Evolutionary conservation across 176 grass and related monocot genomes (phyloP), one percentile per base, ranked within the genome.

Genomic region (Miscanthus lutarioriparius): DNA sequence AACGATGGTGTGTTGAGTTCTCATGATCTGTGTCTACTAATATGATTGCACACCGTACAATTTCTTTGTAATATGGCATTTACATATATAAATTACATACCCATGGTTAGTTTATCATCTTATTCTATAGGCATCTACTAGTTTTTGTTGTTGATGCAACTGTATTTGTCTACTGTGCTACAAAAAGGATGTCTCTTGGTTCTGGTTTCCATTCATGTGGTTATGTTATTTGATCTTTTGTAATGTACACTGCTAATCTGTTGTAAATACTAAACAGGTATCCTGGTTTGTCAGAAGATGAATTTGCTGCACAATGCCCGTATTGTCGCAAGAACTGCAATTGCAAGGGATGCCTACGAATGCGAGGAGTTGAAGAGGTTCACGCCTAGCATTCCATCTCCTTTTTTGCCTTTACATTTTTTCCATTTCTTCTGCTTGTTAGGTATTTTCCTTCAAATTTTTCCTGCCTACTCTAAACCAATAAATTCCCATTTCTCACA

Each of bases 281-380:
- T 87, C 89, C 87, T 70, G 64, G 85, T 82, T 67, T 92, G 86
- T 10, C 72, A 67, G 82, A 97, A 63, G 76, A 88, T 28, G 89
- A 90, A 17, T 77, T 94, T 80, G 71, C 87, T 76, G 27, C 15
- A 3, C 88, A 92, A 70, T 92, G 91, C 25, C 91, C 89, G 33
- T 81, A 88, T 79, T 97, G 94, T 67, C 67, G 76, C 40, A 87
- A 73, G 5, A 94, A 94, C 63, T 97, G 91, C 80, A 97, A 94
- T 81, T 97, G 89, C 81, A 97, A 97, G 82, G 65, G 62, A 72
- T 96, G 91, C 69, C 83, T 93, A 56, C 70, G 84, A 45, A 88
- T 87, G 87, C 87, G 27, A 66, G 67, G 82, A 68, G 16, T 91
- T 72, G 19, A 49, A 49, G 74, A 91, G 89, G 91, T 93, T 44